These are phyloP conservation scores for Blastomyces parvus DNA, from an alignment of 2,329 filamentous ascomycete species.

Conservation along the genomic window DNA sequence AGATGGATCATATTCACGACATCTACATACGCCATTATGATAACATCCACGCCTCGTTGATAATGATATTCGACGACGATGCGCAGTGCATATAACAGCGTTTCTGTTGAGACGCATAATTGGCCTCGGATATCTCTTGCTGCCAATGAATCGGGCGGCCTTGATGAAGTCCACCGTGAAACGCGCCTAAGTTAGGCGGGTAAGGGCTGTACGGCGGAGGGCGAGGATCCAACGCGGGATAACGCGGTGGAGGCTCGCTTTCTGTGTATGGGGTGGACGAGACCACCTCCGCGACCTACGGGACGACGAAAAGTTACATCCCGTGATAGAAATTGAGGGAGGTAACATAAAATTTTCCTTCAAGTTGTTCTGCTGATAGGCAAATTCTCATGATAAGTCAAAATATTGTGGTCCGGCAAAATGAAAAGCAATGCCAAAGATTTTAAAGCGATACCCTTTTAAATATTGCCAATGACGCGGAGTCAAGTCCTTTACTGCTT, in stretches of 20 bases:
- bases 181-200: not conserved
- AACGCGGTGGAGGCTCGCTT: not conserved
- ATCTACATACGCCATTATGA: not conserved
- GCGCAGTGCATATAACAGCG: not conserved
- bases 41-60: not conserved
- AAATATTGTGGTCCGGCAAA: not conserved
- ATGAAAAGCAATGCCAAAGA: not conserved
- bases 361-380: not conserved
- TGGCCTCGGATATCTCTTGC: not conserved
- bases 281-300: not conserved
- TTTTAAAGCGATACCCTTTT: not conserved
- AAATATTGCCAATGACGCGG: not conserved
- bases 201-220: not conserved
- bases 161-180: not conserved
- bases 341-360: not conserved
- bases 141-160: not conserved
- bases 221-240: not conserved
- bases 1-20: not conserved
- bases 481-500: not conserved
- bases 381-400: not conserved
- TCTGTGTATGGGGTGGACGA: not conserved
- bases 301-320: not conserved
- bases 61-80: not conserved
- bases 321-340: not conserved
- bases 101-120: not conserved